Percentiles rank a stretch among this genome's conserved stretches.
These are phyloP conservation scores for Alternaria sp. DNA, from an alignment of 2,329 filamentous ascomycete genomes.

Conservation along the genomic window DNA sequence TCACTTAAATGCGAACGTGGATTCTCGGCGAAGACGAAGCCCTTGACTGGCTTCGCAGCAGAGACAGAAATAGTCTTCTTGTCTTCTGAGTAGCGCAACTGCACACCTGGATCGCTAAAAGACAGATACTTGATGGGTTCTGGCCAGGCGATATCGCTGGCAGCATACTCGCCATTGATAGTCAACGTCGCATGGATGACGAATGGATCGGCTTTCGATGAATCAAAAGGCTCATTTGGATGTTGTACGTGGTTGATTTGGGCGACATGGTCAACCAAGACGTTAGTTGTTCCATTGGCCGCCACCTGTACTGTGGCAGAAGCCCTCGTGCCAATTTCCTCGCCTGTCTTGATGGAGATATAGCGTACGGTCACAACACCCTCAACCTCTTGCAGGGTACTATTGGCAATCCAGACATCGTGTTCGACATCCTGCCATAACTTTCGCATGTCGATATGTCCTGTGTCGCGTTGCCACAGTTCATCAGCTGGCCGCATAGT, in stretches of 20 bases:
- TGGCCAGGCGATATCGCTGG: slow-evolving; percentile 67
- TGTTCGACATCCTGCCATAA: slow-evolving; percentile 50
- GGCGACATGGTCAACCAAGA: slow-evolving; percentile 49
- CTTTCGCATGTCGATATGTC: slow-evolving; percentile 35
- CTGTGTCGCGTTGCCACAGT: slow-evolving; percentile 42
- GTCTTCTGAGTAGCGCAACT: slow-evolving; percentile 43
- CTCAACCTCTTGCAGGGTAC: slow-evolving; percentile 52
- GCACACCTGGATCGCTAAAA: slow-evolving; percentile 59
- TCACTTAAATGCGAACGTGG: slow-evolving; percentile 31
- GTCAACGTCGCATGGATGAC: slow-evolving; percentile 61
- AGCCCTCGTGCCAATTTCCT: slow-evolving; percentile 57
- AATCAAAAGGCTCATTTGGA: slow-evolving; percentile 51
- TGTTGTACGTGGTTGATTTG: neutral
- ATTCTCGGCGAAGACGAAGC: slow-evolving; percentile 59
- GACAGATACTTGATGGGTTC: slow-evolving; percentile 68
- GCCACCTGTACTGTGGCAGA: slow-evolving; percentile 57
- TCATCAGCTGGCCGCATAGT: slow-evolving; percentile 51
- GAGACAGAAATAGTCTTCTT: slow-evolving; percentile 55
- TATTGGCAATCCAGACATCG: slow-evolving; percentile 66
- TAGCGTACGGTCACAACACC: slow-evolving; percentile 61
- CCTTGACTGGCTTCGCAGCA: slow-evolving; percentile 63
- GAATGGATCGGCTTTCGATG: slow-evolving; percentile 61
- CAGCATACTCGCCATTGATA: slow-evolving; percentile 58
- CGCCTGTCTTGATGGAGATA: slow-evolving; percentile 62
- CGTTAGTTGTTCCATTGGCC: slow-evolving; percentile 65